These are phyloP conservation scores for Eimeria praecox DNA, from an alignment of 169 alveolate species.

Conservation along the genomic window DNA sequence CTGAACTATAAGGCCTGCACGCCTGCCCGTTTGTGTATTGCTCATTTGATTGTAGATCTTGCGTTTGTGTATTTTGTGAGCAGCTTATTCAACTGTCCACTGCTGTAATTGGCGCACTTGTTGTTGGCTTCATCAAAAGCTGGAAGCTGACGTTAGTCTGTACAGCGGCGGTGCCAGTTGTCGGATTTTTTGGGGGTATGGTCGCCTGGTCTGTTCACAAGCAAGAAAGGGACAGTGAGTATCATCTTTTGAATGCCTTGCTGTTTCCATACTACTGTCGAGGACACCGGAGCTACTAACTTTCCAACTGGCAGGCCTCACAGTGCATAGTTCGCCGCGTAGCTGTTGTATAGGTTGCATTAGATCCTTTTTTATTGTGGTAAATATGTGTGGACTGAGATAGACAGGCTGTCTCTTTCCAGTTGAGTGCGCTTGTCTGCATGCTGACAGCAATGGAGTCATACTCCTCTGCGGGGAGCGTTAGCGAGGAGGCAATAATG, in stretches of 20 bases:
- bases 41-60: too few relatives aligned
- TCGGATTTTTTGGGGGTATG: slow-evolving; percentile 5
- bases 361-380: too few relatives aligned
- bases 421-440: background rate
- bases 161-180: slow-evolving; percentile 46
- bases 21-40: too few relatives aligned
- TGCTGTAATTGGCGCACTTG: background rate
- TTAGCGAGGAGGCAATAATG: slow-evolving; percentile 79
- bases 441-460: background rate
- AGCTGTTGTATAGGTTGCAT: too few relatives aligned
- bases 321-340: too few relatives aligned
- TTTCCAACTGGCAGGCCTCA: background rate
- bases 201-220: slow-evolving; percentile 56
- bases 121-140: slow-evolving; percentile 25
- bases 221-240: slow-evolving; percentile 30
- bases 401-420: background rate
- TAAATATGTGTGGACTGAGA: background rate
- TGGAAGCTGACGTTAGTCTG: slow-evolving; percentile 72
- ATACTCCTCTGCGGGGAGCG: slow-evolving; percentile 79
- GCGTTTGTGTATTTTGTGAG: background rate
- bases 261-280: background rate
- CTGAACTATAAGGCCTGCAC: too few relatives aligned
- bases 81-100: slow-evolving; percentile 25
- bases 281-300: background rate
- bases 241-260: background rate